Conservation (phyloP, 2,329 filamentous ascomycete species). For the Phaeomoniella chlamydospora region DNA sequence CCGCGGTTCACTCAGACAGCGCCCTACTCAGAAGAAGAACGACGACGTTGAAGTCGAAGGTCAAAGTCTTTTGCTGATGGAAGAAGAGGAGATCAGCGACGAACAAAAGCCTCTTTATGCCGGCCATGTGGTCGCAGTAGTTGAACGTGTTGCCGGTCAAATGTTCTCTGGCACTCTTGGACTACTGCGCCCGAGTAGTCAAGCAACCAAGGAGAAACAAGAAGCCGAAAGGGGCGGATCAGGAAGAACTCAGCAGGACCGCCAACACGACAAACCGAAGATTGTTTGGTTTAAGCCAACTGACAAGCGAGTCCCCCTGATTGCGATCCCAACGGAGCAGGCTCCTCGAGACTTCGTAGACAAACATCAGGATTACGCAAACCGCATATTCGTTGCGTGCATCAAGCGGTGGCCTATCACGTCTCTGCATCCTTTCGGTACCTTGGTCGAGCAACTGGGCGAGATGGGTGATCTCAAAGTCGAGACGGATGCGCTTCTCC, state of each 20-base stretch:
- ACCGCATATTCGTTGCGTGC: constrained; percentile 95
- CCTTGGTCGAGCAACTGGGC: constrained; percentile 88
- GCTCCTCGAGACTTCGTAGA: constrained; percentile 96
- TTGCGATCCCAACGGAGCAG: constrained; percentile 96
- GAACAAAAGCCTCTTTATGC: constrained; percentile 96
- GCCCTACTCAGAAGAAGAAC: constrained; percentile 98
- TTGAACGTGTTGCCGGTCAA: constrained; percentile 91
- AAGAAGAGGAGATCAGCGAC: constrained; percentile 97
- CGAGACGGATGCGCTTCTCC: constrained; percentile 88
- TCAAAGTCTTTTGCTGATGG: constrained; percentile 87
- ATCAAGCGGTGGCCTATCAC: constrained; percentile 99
- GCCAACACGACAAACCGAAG: constrained; percentile 92
- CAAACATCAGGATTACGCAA: constrained; percentile 94
- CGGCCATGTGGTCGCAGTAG: constrained; percentile 90
- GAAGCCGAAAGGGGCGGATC: constrained; percentile 75
- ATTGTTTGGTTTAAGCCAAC: constrained; percentile 99
- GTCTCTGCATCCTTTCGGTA: constrained; percentile 96
- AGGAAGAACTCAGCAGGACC: constrained; percentile 60
- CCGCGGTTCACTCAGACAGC: constrained; percentile 87
- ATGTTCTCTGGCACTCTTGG: constrained; percentile 98
- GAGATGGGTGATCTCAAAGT: constrained; percentile 96
- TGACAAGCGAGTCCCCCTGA: constrained; percentile 94
- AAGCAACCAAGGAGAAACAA: constrained; percentile 98
- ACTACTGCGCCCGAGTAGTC: constrained; percentile 85
- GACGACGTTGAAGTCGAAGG: constrained; percentile 98